Conservation (phyloP, 257 asterid genomes). For the Solanum rostratum region DNA sequence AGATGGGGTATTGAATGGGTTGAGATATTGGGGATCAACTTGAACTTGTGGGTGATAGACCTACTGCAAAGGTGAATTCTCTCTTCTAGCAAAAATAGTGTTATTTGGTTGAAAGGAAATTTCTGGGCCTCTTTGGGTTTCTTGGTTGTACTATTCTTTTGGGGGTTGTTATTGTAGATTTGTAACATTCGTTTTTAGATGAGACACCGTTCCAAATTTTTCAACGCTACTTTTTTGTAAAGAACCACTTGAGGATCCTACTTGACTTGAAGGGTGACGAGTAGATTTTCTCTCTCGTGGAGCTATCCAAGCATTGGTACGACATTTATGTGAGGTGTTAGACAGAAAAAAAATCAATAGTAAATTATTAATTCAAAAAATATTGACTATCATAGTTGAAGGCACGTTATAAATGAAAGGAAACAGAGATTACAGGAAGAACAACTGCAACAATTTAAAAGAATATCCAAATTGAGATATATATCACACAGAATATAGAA, state of each 20-base stretch:
- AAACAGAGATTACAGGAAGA: no score
- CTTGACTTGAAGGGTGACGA: not conserved
- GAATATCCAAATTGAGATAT: no score
- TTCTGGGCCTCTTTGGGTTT: not conserved
- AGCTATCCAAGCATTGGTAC: conserved; percentile 9
- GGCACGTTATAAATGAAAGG: not conserved
- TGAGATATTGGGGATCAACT: not conserved
- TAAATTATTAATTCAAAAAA: no score
- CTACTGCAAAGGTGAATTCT: not conserved
- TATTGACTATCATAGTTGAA: not conserved
- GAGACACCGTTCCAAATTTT: conserved; percentile 5
- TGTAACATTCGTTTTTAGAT: not conserved
- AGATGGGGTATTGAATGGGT: not conserved
- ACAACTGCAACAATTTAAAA: not conserved
- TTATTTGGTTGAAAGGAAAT: not conserved
- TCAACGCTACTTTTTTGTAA: not conserved
- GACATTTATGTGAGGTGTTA: conserved; percentile 13
- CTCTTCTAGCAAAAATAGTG: not conserved
- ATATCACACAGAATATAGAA: no score
- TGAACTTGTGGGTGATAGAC: not conserved
- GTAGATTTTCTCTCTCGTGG: not conserved
- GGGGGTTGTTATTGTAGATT: not conserved
- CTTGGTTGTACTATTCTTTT: no score
- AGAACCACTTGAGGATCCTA: not conserved
- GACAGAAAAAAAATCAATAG: not conserved